A percentile compares a stretch with the other conserved stretches of the same genome.
These are phyloP conservation scores for Cladosporium sp. DNA, from an alignment of 2,329 filamentous ascomycete species.

Conservation along the genomic window DNA sequence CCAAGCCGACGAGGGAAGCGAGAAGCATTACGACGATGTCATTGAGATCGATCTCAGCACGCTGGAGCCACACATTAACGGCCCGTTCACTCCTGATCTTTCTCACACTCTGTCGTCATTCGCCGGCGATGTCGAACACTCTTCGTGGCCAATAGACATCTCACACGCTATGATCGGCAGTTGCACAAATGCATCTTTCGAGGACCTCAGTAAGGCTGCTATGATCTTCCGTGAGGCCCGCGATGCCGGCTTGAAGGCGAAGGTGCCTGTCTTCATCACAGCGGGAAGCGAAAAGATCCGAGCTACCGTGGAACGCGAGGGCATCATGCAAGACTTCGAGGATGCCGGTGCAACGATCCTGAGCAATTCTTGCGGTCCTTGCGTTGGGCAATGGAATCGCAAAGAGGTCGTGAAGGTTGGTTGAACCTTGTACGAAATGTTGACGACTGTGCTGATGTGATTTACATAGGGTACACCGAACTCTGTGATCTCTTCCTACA, in stretches of 20 bases:
- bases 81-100: slow-evolving; percentile 96
- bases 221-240: slow-evolving; percentile 90
- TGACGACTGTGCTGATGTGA: slow-evolving; percentile 50
- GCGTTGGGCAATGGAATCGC: slow-evolving; percentile 61
- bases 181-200: slow-evolving; percentile 88
- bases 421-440: slow-evolving; percentile 9
- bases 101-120: slow-evolving; percentile 97
- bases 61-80: slow-evolving; percentile 97
- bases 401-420: slow-evolving; percentile 70
- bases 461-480: slow-evolving; percentile 94
- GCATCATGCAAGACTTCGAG: slow-evolving; percentile 79
- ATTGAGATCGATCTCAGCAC: slow-evolving; percentile 94
- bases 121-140: slow-evolving; percentile 86
- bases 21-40: slow-evolving; percentile 78
- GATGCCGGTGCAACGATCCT: slow-evolving; percentile 93
- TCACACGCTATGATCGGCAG: slow-evolving; percentile 97
- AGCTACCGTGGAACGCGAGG: slow-evolving; percentile 72
- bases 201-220: slow-evolving; percentile 91
- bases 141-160: slow-evolving; percentile 93
- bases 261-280: slow-evolving; percentile 89
- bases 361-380: slow-evolving; percentile 88
- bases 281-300: slow-evolving; percentile 96
- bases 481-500: slow-evolving; percentile 98
- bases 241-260: slow-evolving; percentile 88
- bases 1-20: slow-evolving; percentile 79